Conservation (phyloP, 345 rosid genomes). For the Brassica carinata region DNA sequence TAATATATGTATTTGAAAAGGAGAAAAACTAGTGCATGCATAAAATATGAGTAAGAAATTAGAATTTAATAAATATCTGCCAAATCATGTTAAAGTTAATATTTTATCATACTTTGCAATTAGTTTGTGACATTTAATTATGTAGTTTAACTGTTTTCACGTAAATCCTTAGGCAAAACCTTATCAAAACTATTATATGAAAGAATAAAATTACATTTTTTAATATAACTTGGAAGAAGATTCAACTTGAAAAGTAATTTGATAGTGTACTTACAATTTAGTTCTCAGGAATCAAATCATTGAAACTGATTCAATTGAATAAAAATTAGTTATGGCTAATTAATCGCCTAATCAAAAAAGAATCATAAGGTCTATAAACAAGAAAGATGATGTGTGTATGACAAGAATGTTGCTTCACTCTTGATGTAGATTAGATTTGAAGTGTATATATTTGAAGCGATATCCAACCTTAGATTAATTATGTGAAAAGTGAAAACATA, state of each 20-base stretch:
- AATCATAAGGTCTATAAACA: background rate
- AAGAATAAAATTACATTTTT: background rate
- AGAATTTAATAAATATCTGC: background rate
- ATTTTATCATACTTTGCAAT: background rate
- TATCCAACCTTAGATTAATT: background rate
- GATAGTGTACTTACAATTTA: background rate
- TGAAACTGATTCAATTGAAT: background rate
- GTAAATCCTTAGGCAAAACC: background rate
- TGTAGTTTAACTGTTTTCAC: background rate
- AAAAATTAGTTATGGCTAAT: background rate
- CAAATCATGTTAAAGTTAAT: background rate
- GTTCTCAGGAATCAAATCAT: background rate
- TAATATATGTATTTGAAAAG: background rate
- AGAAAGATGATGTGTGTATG: background rate
- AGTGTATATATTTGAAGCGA: background rate
- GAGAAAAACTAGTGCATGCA: background rate
- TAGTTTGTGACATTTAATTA: background rate
- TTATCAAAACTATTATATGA: background rate
- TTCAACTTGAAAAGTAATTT: background rate
- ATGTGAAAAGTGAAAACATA: constrained; percentile 20
- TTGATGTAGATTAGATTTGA: too few relatives aligned
- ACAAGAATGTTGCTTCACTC: background rate
- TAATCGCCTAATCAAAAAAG: background rate
- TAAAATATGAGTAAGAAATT: too few relatives aligned
- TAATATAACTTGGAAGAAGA: background rate